Evolutionary conservation across 805 yeast genomes (phyloP).

Genomic region (Komagataella pseudopastoris): DNA sequence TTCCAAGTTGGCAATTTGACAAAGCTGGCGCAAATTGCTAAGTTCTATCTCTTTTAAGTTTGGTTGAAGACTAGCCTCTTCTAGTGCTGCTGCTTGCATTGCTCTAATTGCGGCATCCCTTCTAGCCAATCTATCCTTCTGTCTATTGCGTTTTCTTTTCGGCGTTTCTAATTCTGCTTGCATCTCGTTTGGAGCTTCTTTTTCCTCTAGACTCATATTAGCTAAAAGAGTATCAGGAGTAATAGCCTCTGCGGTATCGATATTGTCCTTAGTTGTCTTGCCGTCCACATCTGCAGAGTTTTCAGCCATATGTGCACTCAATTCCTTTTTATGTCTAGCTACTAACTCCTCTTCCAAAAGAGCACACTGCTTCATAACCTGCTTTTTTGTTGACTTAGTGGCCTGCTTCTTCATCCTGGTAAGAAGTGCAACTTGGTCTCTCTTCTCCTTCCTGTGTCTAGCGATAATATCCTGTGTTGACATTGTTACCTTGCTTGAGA

Average conservation of each 20-base stretch:
- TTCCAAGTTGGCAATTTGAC: slow-evolving; percentile 31
- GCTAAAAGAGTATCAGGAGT: slow-evolving; percentile 60
- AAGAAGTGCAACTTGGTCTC: slow-evolving; percentile 50
- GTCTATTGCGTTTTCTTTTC: slow-evolving; percentile 56
- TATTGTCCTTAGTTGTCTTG: slow-evolving; percentile 8
- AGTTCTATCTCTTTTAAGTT: slow-evolving; percentile 64
- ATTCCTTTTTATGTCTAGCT: slow-evolving; percentile 39
- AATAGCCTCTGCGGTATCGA: slow-evolving; percentile 30
- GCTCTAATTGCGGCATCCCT: slow-evolving; percentile 57
- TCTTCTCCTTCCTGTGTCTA: slow-evolving; percentile 56
- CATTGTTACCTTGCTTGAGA: neutral
- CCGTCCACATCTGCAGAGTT: slow-evolving; percentile 1
- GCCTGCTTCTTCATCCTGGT: slow-evolving; percentile 79
- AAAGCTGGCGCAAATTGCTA: slow-evolving; percentile 43
- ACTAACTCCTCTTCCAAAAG: slow-evolving; percentile 45
- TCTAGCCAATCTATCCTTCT: slow-evolving; percentile 69
- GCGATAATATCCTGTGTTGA: slow-evolving; percentile 33
- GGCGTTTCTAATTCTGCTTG: slow-evolving; percentile 7
- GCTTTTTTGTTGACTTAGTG: slow-evolving; percentile 63
- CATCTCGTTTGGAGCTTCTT: slow-evolving; percentile 7
- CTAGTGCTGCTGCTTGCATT: slow-evolving; percentile 51
- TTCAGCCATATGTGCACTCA: slow-evolving; percentile 10
- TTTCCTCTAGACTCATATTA: slow-evolving; percentile 30
- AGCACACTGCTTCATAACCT: slow-evolving; percentile 43
- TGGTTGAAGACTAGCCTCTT: slow-evolving; percentile 54